Evolutionary conservation across 768 basidiomycete genomes (phyloP).

Genomic region (Rhodotorula paludigena): DNA sequence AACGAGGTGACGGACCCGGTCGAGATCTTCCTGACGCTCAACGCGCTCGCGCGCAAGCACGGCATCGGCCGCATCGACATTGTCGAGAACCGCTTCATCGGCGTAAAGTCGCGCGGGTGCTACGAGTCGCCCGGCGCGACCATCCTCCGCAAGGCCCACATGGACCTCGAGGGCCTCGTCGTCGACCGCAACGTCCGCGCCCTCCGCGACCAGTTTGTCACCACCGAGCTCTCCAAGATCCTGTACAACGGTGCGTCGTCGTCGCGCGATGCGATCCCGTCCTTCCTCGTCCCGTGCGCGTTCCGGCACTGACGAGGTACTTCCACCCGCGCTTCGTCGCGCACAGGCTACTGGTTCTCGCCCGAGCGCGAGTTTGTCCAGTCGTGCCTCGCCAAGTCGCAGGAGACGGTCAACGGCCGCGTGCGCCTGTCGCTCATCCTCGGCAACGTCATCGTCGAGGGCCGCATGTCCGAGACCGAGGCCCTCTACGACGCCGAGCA

Average conservation of each 20-base stretch:
- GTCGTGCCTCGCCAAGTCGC: constrained; percentile 82
- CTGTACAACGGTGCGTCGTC: constrained; percentile 72
- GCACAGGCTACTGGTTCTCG: constrained; percentile 79
- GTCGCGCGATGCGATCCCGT: not conserved
- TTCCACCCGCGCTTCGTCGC: not conserved
- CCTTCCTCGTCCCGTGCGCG: not conserved
- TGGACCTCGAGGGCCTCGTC: constrained; percentile 96
- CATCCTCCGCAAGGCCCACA: constrained; percentile 87
- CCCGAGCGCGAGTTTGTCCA: constrained; percentile 95
- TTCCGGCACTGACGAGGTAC: not conserved
- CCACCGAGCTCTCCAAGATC: constrained; percentile 79
- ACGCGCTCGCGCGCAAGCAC: constrained; percentile 86
- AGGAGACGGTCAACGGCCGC: constrained; percentile 90
- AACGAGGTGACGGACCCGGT: constrained; percentile 82
- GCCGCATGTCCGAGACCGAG: constrained; percentile 73
- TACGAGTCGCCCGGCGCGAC: constrained; percentile 97
- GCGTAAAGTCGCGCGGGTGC: constrained; percentile 98
- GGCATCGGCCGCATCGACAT: constrained; percentile 97
- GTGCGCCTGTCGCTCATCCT: constrained; percentile 90
- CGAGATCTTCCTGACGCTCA: constrained; percentile 86
- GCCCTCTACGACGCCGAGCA: constrained; percentile 90
- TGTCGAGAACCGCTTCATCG: constrained; percentile 99
- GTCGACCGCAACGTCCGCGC: constrained; percentile 94
- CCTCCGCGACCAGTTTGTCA: constrained; percentile 89
- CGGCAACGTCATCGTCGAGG: constrained; percentile 91